phyloP scores from a whole-genome alignment of 768 basidiomycete species.

The Mycena floridula region DNA sequence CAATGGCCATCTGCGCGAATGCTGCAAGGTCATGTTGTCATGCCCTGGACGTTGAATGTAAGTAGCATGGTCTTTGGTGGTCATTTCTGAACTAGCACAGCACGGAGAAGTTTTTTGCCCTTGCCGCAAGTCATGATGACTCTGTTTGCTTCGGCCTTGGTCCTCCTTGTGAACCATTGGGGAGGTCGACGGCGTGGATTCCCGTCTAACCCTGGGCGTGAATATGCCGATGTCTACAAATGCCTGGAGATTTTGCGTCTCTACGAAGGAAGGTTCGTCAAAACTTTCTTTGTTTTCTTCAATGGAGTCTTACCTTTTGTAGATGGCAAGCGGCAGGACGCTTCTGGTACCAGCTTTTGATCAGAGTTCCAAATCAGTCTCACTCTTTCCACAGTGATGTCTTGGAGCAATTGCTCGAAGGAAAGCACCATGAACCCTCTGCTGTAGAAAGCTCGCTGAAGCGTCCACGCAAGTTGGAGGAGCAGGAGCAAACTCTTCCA shows the following conservation, averaged over 20 bases:
- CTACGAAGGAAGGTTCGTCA: conserved; percentile 3
- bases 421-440: too few relatives aligned
- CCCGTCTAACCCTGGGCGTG: conserved; percentile 19
- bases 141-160: conserved; percentile 13
- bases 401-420: too few relatives aligned
- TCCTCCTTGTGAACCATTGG: conserved; percentile 39
- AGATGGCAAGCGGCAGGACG: background rate
- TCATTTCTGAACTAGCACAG: too few relatives aligned
- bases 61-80: too few relatives aligned
- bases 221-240: conserved; percentile 31
- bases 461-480: background rate
- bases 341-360: background rate
- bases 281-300: background rate
- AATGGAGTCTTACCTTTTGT: background rate
- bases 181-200: conserved; percentile 22
- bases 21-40: conserved; percentile 53
- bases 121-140: background rate
- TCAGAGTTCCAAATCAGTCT: too few relatives aligned
- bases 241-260: conserved; percentile 22
- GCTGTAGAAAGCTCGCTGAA: background rate
- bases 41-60: conserved; percentile 35
- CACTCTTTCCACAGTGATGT: too few relatives aligned
- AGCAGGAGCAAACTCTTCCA: background rate
- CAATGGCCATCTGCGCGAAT: conserved; percentile 60
- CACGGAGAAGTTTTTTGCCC: background rate